phyloP scores from a whole-genome alignment of 257 asterid species.

The Solanum phureja region DNA sequence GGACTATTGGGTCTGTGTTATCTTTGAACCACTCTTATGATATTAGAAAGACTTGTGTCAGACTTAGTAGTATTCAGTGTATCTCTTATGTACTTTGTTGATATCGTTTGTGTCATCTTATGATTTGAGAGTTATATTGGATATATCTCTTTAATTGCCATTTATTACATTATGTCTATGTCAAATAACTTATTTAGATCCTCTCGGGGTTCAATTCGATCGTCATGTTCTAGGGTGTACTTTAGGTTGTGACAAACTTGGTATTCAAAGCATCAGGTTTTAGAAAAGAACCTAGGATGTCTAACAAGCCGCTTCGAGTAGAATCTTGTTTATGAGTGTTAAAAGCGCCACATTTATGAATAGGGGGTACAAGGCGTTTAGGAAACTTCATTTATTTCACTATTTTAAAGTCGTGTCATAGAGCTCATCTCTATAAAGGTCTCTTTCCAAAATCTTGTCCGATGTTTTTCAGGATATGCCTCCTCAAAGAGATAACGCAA shows the following conservation, averaged over 20 bases:
- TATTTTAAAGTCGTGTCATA: neutral
- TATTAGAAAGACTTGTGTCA: neutral
- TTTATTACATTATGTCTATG: neutral
- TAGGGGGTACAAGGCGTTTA: neutral
- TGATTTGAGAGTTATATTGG: neutral
- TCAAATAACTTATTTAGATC: neutral
- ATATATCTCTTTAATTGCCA: neutral
- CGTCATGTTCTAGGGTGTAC: neutral
- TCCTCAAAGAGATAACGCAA: neutral
- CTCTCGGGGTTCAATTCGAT: neutral
- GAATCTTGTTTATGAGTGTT: neutral
- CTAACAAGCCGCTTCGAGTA: neutral
- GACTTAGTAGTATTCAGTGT: neutral
- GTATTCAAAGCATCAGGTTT: neutral
- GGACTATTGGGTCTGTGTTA: too few species aligned
- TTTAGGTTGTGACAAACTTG: neutral
- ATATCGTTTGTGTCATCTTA: neutral
- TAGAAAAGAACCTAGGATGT: neutral
- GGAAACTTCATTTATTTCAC: neutral
- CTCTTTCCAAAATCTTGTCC: neutral
- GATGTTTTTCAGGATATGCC: neutral
- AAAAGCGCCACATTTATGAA: neutral
- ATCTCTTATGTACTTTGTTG: neutral
- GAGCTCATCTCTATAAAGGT: neutral
- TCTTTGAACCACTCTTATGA: neutral